A percentile compares a stretch with the other conserved stretches of the same genome.
phyloP scores from a whole-genome alignment of 164 flowering plant genomes.

The Litsea cubeba region DNA sequence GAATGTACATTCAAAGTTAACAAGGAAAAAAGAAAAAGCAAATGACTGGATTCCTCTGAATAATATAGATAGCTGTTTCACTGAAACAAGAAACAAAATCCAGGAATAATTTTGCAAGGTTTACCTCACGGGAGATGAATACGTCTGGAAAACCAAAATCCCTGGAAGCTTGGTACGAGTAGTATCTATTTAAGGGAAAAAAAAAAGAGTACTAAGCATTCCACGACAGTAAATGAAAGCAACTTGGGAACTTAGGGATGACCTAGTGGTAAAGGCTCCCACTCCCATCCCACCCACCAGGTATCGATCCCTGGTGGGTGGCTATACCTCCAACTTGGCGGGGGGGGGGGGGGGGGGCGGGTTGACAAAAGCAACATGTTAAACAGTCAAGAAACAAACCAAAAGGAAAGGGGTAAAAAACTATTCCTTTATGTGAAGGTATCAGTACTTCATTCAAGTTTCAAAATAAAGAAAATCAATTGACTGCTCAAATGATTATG shows the following conservation, averaged over 20 bases:
- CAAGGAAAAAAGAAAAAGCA: background rate
- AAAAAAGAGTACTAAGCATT: no score
- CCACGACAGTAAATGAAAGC: slow-evolving; percentile 32
- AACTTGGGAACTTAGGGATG: background rate
- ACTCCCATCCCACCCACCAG: no score
- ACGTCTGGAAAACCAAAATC: slow-evolving; percentile 90
- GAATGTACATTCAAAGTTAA: slow-evolving; percentile 1
- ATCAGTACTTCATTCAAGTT: background rate
- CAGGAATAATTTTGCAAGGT: background rate
- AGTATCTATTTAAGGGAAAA: slow-evolving; percentile 25
- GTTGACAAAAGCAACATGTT: background rate
- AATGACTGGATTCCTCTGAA: background rate
- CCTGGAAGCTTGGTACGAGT: slow-evolving; percentile 61
- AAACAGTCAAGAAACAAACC: background rate
- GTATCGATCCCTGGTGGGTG: no score
- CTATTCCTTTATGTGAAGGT: background rate
- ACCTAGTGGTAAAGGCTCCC: no score
- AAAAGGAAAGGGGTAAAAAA: background rate
- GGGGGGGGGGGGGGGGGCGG: no score
- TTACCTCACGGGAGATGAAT: slow-evolving; percentile 96
- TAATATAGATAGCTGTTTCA: background rate
- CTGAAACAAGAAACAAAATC: slow-evolving; percentile 3
- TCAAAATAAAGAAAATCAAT: background rate
- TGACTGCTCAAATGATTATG: background rate
- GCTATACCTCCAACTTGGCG: no score